Percentiles rank a stretch among this genome's conserved stretches.
Conservation (phyloP, 2,329 filamentous ascomycete species). For the Byssothecium circinans region DNA sequence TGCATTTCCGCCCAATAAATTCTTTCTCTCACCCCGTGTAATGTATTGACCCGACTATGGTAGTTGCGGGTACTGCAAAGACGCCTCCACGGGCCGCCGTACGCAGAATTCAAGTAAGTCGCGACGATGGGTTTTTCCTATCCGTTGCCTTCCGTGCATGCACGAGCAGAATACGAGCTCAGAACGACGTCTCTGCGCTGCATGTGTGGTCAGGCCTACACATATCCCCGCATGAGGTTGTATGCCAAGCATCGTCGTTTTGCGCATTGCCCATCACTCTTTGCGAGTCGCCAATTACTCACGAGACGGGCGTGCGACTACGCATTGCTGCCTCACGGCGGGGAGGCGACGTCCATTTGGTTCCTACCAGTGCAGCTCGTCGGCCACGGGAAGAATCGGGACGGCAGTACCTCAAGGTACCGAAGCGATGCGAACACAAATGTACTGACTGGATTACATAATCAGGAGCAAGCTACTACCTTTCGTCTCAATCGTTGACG, state of each 20-base stretch:
- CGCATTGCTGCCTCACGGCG: constrained; percentile 3
- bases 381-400: not conserved
- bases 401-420: not conserved
- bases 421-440: not conserved
- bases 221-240: not conserved
- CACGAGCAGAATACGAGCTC: not conserved
- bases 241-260: constrained; percentile 20
- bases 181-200: not conserved
- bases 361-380: not conserved
- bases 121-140: constrained; percentile 10
- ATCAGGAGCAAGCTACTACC: constrained; percentile 74
- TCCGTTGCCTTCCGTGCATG: constrained; percentile 13
- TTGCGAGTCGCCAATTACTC: not conserved
- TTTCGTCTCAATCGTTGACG: constrained; percentile 61
- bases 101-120: constrained; percentile 54
- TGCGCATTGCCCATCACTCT: not conserved
- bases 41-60: not conserved
- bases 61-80: constrained; percentile 56
- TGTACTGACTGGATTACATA: constrained; percentile 28
- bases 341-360: not conserved
- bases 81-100: constrained; percentile 49
- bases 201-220: constrained; percentile 34
- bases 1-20: not conserved
- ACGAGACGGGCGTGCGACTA: constrained; percentile 2
- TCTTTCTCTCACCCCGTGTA: not conserved